phyloP scores from a whole-genome alignment of 306 rosid genomes.

The Begonia peltatifolia region DNA sequence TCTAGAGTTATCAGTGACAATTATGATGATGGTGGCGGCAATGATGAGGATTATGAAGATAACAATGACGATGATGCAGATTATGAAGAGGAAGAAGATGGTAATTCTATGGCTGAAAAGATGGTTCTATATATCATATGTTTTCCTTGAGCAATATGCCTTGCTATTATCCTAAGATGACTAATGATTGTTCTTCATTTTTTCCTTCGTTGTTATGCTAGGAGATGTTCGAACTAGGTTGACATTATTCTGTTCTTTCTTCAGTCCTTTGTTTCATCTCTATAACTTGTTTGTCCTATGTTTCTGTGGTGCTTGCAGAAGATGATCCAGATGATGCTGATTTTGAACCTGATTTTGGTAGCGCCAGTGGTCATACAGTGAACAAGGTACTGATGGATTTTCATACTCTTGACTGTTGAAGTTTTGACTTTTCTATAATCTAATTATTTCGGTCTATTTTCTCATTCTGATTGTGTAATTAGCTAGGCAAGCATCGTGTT shows the following conservation, averaged over 20 bases:
- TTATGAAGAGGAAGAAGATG: conserved; percentile 71
- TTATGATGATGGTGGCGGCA: conserved; percentile 34
- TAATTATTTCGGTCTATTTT: neutral
- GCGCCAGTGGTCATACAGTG: conserved; percentile 37
- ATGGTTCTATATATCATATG: neutral
- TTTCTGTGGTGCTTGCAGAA: conserved; percentile 34
- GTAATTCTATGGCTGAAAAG: neutral
- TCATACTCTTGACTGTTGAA: neutral
- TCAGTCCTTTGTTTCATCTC: too few species aligned
- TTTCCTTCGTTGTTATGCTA: neutral
- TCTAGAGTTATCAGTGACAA: conserved; percentile 37
- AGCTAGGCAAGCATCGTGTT: too few species aligned
- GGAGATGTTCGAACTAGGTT: neutral
- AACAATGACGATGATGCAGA: conserved; percentile 35
- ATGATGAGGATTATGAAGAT: conserved; percentile 57
- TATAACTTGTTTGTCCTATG: too few species aligned
- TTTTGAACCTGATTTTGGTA: conserved; percentile 63
- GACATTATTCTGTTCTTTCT: neutral
- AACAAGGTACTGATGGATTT: conserved; percentile 39
- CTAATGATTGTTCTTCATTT: neutral
- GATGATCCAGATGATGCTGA: conserved; percentile 97
- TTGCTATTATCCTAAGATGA: neutral
- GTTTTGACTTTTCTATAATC: neutral
- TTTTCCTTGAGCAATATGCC: neutral
- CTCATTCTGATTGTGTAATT: neutral